Percentiles rank a stretch among this genome's conserved stretches.
Conservation (phyloP, 768 basidiomycete species). For the Podaxis sp. region DNA sequence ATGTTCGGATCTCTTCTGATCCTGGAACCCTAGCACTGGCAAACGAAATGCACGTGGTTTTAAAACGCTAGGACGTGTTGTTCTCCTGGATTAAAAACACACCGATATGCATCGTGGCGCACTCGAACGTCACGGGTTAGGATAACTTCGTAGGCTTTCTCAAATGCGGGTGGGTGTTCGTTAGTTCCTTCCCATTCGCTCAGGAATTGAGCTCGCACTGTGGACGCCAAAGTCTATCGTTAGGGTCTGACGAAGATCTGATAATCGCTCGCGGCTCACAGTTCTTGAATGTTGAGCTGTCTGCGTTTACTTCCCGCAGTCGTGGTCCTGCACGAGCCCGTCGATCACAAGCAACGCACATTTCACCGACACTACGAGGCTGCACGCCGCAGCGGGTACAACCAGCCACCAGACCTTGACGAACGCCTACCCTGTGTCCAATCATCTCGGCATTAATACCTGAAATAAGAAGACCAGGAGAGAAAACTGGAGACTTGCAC, state of each 20-base stretch:
- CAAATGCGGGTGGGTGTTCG: slow-evolving; percentile 33
- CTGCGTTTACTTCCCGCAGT: slow-evolving; percentile 43
- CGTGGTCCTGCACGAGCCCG: slow-evolving; percentile 35
- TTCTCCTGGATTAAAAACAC: slow-evolving; percentile 12
- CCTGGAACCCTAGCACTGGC: slow-evolving; percentile 30
- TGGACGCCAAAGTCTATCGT: slow-evolving; percentile 16
- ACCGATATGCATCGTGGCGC: slow-evolving; percentile 49
- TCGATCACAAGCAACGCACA: slow-evolving; percentile 50
- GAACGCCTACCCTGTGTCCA: slow-evolving; percentile 46
- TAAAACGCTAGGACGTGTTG: neutral
- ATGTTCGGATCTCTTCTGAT: slow-evolving; percentile 50
- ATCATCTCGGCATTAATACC: slow-evolving; percentile 4
- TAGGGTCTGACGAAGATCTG: neutral
- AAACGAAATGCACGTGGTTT: slow-evolving; percentile 4
- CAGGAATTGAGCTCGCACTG: slow-evolving; percentile 45
- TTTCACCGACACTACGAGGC: slow-evolving; percentile 40
- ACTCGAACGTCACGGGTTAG: slow-evolving; percentile 36
- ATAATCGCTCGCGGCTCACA: slow-evolving; percentile 31
- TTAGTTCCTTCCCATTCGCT: slow-evolving; percentile 49
- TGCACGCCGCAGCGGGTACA: slow-evolving; percentile 45
- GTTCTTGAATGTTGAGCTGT: slow-evolving; percentile 46
- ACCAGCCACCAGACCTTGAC: slow-evolving; percentile 39
- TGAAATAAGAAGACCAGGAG: slow-evolving; percentile 3
- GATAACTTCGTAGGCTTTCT: slow-evolving; percentile 53
- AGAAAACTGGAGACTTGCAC: slow-evolving; percentile 33